Percentiles rank a stretch among this genome's conserved stretches.
These are phyloP conservation scores for Rosellinia necatrix DNA, from an alignment of 2,329 filamentous ascomycete species.

Conservation along the genomic window DNA sequence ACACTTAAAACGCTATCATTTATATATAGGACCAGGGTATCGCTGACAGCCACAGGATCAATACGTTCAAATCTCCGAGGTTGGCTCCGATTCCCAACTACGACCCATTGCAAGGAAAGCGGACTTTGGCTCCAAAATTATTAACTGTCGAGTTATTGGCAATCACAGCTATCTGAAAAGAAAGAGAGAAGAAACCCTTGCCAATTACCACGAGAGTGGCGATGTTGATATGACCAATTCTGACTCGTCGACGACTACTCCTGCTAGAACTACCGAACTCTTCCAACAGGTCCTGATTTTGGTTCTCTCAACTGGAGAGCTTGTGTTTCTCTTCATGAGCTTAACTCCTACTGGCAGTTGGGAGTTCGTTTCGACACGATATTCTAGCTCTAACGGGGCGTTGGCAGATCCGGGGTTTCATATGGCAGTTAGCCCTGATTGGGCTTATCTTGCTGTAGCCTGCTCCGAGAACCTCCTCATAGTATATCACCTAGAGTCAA, in stretches of 20 bases:
- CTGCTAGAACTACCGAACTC: constrained; percentile 18
- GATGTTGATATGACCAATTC: constrained; percentile 46
- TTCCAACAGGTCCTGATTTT: constrained; percentile 84
- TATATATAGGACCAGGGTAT: background rate
- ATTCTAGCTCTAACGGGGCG: constrained; percentile 61
- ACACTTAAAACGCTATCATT: too few relatives aligned
- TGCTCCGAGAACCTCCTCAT: constrained; percentile 73
- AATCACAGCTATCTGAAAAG: constrained; percentile 47
- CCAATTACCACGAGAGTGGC: constrained; percentile 35
- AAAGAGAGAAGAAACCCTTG: constrained; percentile 30
- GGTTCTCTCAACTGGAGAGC: constrained; percentile 71
- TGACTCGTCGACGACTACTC: constrained; percentile 24
- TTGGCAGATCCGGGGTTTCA: constrained; percentile 65
- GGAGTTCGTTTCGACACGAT: constrained; percentile 65
- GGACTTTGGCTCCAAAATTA: constrained; percentile 79
- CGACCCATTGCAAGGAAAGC: constrained; percentile 76
- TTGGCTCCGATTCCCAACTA: constrained; percentile 70
- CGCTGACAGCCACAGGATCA: constrained; percentile 60
- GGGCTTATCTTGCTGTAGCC: constrained; percentile 69
- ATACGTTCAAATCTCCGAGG: constrained; percentile 79
- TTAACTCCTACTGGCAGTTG: constrained; percentile 49
- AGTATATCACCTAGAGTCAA: constrained; percentile 69
- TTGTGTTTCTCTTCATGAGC: constrained; percentile 76
- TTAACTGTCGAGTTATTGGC: constrained; percentile 78
- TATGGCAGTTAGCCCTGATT: constrained; percentile 79